Evolutionary conservation across 2,329 filamentous ascomycete species (phyloP), one percentile per base, ranked within the genome.

Genomic region (Phyllosticta citribraziliensis): DNA sequence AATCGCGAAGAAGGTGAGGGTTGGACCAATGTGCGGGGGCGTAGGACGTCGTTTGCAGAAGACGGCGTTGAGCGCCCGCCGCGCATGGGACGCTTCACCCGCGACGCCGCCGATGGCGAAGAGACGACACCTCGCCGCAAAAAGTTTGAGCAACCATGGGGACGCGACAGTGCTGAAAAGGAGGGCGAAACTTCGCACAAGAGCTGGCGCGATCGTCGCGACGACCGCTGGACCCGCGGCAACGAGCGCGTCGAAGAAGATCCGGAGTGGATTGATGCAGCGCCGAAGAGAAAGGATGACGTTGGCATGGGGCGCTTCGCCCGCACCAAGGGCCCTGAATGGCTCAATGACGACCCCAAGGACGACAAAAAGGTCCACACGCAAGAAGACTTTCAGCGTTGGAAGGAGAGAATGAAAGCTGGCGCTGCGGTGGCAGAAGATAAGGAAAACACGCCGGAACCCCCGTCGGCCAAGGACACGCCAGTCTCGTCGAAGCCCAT

Each of bases 331-430:
- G 55, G 60, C 57, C 92, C 93, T 5, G 92, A 96, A 74, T 96
- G 92, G 93, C 81, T 96, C 73, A 91, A 95, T 70, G 70, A 75
- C 50, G 82, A 87, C 62, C 81, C 79, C 53, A 75, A 81, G 22
- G 86, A 88, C 62, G 87, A 89, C 57, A 84, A 87, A 67, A 78
- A 82, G 40, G 84, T 88, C 67, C 88, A 90, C 67, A 96, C 91
- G 0, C 87, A 90, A 68, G 91, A 95, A 70, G 92, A 97, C 66
- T 95, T 97, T 73, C 88, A 95, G 75, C 89, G 89, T 66, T 97
- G 93, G 85, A 96, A 96, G 81, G 90, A 95, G 67, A 83, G 82
- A 65, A 95, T 95, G 91, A 93, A 89, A 73, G 86, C 85, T 50
- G 82, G 84, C 64, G 84, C 75, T 55, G 64, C 72, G 4, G 64